Evolutionary conservation across 2,329 filamentous ascomycete species (phyloP), one percentile per base, ranked within the genome.

Genomic region (Neonectria faginata): DNA sequence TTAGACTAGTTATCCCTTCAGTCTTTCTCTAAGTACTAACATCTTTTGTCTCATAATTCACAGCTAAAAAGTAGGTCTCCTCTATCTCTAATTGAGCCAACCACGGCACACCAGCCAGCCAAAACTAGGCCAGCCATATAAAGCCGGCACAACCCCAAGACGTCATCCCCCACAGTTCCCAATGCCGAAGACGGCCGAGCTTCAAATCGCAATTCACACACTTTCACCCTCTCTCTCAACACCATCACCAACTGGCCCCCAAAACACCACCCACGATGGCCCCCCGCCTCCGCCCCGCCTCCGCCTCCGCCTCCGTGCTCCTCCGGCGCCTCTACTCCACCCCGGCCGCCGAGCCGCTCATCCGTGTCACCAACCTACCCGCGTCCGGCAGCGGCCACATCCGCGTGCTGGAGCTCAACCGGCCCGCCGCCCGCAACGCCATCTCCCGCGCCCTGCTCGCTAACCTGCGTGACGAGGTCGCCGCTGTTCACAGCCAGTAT

Each of bases 351-450:
- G 78, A 84, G 48, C 83, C 88, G 11, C 80, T 90, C 52, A 82
- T 97, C 79, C 89, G 90, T 75, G 86, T 92, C 70, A 90, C 88
- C 65, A 89, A 91, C 78, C 81, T 97, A 53, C 91, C 92, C 47
- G 92, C 94, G 3, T 90, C 93, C 0, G 88, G 91, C 75, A 88
- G 88, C 18, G 96, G 95, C 69, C 91, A 91, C 81, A 96, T 98
- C 80, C 91, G 93, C 64, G 86, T 98, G 69, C 88, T 98, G 61
- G 91, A 95, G 66, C 87, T 99, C 70, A 96, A 97, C 81, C 88
- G 94, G 4, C 94, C 94, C 0, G 79, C 87, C 9, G 91, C 94
- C 39, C 92, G 95, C 75, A 99, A 99, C 80, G 96, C 96, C 70
- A 92, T 99, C 76, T 98, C 94, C 0, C 86, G 84, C 63, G 88